Conservation (phyloP, 805 yeast genomes). For the Candida cerambycidarum region DNA sequence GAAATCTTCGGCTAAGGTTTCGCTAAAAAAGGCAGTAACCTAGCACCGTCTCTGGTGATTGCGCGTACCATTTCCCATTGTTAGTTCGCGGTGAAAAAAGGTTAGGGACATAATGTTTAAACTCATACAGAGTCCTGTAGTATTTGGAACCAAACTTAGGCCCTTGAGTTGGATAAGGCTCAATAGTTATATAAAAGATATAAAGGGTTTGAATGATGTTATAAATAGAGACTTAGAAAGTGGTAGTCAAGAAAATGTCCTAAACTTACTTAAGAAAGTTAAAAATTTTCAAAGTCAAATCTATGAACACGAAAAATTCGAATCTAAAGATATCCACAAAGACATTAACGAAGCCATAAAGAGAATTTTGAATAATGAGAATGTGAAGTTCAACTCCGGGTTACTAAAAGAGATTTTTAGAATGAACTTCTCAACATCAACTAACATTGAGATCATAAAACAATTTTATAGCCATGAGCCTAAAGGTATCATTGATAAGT, state of each 20-base stretch:
- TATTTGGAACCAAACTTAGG: too few species aligned
- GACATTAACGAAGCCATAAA: conserved; percentile 21
- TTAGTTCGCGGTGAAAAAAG: background rate
- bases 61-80: too few species aligned
- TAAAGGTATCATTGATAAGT: conserved; percentile 28
- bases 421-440: conserved; percentile 31
- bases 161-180: background rate
- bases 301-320: conserved; percentile 23
- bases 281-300: conserved; percentile 19
- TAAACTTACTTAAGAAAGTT: conserved; percentile 23
- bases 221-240: background rate
- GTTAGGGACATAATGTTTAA: background rate
- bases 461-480: conserved; percentile 29
- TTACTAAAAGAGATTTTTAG: conserved; percentile 30
- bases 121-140: background rate
- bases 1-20: too few species aligned
- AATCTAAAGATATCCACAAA: conserved; percentile 20
- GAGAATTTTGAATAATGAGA: conserved; percentile 20
- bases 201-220: background rate
- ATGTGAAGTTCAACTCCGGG: conserved; percentile 13
- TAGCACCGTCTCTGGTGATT: too few species aligned
- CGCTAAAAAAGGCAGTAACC: too few species aligned
- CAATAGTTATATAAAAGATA: conserved; percentile 3
- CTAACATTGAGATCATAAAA: conserved; percentile 28
- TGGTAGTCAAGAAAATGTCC: conserved; percentile 2